Evolutionary conservation across 768 basidiomycete genomes (phyloP).

Genomic region (Hericium erinaceus): DNA sequence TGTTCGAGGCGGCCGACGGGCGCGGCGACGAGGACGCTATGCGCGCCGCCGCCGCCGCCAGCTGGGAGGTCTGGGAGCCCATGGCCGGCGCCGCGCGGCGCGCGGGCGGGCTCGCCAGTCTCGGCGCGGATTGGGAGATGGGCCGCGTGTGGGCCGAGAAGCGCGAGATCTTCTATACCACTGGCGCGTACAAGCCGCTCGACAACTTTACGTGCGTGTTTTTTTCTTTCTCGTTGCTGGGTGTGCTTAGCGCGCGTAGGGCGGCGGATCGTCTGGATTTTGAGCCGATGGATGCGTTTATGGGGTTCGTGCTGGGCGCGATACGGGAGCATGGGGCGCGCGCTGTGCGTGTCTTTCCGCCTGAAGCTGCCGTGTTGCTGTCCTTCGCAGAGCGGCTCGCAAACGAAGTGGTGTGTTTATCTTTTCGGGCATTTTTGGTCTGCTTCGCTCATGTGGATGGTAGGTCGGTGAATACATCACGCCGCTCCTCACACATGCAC

Average conservation of each 20-base stretch:
- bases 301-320: slow-evolving; percentile 54
- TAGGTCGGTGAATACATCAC: slow-evolving; percentile 85
- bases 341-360: slow-evolving; percentile 83
- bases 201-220: slow-evolving; percentile 69
- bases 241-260: neutral
- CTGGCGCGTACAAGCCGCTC: slow-evolving; percentile 66
- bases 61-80: slow-evolving; percentile 74
- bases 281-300: slow-evolving; percentile 89
- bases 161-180: slow-evolving; percentile 87
- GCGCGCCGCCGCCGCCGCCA: slow-evolving; percentile 72
- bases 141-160: slow-evolving; percentile 95
- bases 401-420: slow-evolving; percentile 61
- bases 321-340: slow-evolving; percentile 69
- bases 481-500: slow-evolving; percentile 65
- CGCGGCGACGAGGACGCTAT: slow-evolving; percentile 65
- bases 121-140: slow-evolving; percentile 73
- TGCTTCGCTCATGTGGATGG: neutral
- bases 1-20: slow-evolving; percentile 83
- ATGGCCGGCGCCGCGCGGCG: slow-evolving; percentile 12
- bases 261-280: slow-evolving; percentile 55
- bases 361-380: slow-evolving; percentile 63
- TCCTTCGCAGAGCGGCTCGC: slow-evolving; percentile 81
- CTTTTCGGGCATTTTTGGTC: slow-evolving; percentile 1
- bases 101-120: slow-evolving; percentile 6
- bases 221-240: neutral